Base-by-base conservation (phyloP, 2,329 filamentous ascomycete genomes). In the Ascosphaera aggregata region DNA sequence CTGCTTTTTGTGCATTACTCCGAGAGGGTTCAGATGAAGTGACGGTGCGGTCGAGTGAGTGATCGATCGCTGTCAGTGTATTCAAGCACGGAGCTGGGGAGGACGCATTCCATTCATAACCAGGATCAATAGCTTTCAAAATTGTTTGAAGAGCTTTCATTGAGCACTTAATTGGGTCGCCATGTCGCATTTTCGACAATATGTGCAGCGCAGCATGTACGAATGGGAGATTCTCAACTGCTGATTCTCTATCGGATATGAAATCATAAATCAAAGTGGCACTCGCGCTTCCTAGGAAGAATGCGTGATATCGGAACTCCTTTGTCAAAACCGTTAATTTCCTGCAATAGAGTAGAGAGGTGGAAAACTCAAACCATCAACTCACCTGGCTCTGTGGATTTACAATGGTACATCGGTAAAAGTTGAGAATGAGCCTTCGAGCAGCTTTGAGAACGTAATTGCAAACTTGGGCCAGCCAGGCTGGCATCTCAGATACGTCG, bases 291-390 rank as follows among this genome's bases (percentile, higher is more conserved):
- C 57, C 53, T 8, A 63, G 47, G 37, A 63, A 63, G 37, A 60
- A 63, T 3, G 51, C 57, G 18, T 63, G 59, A 18, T 63, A 63
- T 27, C 58, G 59, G 3, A 62, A 47, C 48, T 60, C 54, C 60
- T 63, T 17, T 4, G 15, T 2, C 11, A 37, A 13, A 2, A 18
- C 15, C 3, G 34, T 15, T 15, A 13, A 18, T 22, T 7, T n/a
- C 7, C 19, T 37, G 4, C 13, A 2, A 18, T 22, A 18, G 18
- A 8, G 3, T 4, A 17, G 9, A n/a, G 41, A 47, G 34, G 54
- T 61, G 60, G 45, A 51, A 49, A 19, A 60, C 58, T 9, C 59
- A 45, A 8, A 54, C 51, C 37, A 62, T 63, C 2, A 51, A 47
- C n/a, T 51, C 48, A 40, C 54, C 60, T 1, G 57, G 55, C 35